These are phyloP conservation scores for Tetrahymena thermophila DNA, from an alignment of 73 alveolate genomes.

Conservation along the genomic window DNA sequence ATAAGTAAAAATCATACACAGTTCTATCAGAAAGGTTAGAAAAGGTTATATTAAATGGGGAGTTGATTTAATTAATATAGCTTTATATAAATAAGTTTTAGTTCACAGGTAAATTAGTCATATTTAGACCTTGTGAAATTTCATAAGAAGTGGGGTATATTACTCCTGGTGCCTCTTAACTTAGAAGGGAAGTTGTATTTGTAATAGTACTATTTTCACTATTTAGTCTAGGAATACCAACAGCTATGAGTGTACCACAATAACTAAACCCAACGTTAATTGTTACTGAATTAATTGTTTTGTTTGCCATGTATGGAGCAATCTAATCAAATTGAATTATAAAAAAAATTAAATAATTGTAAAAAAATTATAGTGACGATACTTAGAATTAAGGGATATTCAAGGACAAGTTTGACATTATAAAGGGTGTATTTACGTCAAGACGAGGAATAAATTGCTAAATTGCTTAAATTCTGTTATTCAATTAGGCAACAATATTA, in stretches of 20 bases:
- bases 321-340: not conserved
- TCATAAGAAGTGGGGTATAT: not conserved
- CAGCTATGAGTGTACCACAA: not conserved
- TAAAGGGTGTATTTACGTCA: not conserved
- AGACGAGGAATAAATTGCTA: not conserved
- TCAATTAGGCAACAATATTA: not conserved
- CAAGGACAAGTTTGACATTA: not conserved
- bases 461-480: not conserved
- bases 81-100: not conserved
- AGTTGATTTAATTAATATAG: not conserved
- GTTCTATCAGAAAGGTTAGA: not conserved
- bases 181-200: not conserved
- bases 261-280: not conserved
- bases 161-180: not conserved
- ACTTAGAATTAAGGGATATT: not conserved
- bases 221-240: not conserved
- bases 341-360: not conserved
- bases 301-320: not conserved
- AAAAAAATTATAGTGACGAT: not conserved
- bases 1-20: not conserved
- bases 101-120: not conserved
- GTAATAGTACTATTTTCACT: not conserved
- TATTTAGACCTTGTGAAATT: not conserved
- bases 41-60: not conserved
- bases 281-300: not conserved